These are phyloP conservation scores for Furcasterigmium sp. DNA, from an alignment of 2,329 filamentous ascomycete species.

Conservation along the genomic window DNA sequence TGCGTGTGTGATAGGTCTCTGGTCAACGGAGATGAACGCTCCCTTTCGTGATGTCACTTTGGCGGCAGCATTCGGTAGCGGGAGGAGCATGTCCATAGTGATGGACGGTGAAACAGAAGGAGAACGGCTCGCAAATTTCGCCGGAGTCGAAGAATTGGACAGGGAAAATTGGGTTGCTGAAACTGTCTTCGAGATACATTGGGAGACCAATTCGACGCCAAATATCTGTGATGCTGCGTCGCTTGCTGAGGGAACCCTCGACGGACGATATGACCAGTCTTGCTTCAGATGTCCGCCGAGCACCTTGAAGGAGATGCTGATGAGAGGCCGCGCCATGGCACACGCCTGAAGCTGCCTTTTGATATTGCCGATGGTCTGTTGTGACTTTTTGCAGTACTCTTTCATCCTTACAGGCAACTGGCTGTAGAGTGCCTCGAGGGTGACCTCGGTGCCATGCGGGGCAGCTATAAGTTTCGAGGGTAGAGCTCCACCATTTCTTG, in stretches of 20 bases:
- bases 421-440: conserved; percentile 53
- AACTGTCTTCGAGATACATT: conserved; percentile 40
- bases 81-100: conserved; percentile 52
- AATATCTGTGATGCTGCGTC: conserved; percentile 60
- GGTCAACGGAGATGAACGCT: conserved; percentile 63
- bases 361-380: conserved; percentile 52
- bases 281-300: conserved; percentile 44
- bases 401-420: conserved; percentile 59
- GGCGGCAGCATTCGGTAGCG: conserved; percentile 40
- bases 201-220: conserved; percentile 47
- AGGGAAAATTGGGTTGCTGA: conserved; percentile 5
- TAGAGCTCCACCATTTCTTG: conserved; percentile 30
- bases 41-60: conserved; percentile 39
- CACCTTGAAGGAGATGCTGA: conserved; percentile 57
- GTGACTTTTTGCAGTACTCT: conserved; percentile 48
- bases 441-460: conserved; percentile 65
- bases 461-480: conserved; percentile 36
- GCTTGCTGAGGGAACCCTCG: conserved; percentile 38
- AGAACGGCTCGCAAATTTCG: too few relatives aligned
- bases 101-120: too few relatives aligned
- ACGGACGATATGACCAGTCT: conserved; percentile 58
- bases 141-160: conserved; percentile 1
- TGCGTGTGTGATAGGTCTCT: conserved; percentile 53
- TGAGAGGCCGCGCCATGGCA: conserved; percentile 58
- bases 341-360: conserved; percentile 59